Percentiles rank a stretch among this genome's conserved stretches.
phyloP scores from a whole-genome alignment of 139 green algal genomes.

The Raphidocelis subcapitata region DNA sequence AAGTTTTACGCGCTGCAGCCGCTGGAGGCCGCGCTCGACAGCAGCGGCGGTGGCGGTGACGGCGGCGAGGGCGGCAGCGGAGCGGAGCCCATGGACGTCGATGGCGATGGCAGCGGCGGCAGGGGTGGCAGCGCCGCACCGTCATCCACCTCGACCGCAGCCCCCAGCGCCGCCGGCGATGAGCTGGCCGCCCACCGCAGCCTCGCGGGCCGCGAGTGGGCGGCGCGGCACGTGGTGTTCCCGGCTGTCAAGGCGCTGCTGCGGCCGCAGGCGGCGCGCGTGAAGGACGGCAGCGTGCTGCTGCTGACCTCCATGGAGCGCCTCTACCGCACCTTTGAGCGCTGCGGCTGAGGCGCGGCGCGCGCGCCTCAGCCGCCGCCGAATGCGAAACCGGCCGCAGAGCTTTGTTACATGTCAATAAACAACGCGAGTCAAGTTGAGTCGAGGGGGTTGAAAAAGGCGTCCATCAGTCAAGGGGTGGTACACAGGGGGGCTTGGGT shows the following conservation, averaged over 20 bases:
- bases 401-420: too few species aligned
- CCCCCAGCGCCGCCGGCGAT: background rate
- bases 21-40: slow-evolving; percentile 9
- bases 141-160: background rate
- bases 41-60: background rate
- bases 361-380: too few species aligned
- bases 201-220: slow-evolving; percentile 11
- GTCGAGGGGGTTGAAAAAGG: too few species aligned
- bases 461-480: too few species aligned
- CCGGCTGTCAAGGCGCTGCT: slow-evolving; percentile 57
- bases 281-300: slow-evolving; percentile 69
- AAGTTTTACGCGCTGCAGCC: slow-evolving; percentile 61
- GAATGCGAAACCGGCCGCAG: too few species aligned
- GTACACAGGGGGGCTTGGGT: too few species aligned
- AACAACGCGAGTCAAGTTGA: too few species aligned
- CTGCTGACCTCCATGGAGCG: slow-evolving; percentile 85
- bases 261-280: slow-evolving; percentile 36
- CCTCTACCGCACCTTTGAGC: slow-evolving; percentile 92
- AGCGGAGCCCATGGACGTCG: slow-evolving; percentile 3
- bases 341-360: slow-evolving; percentile 77
- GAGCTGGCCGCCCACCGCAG: background rate
- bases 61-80: background rate
- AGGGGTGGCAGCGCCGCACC: background rate
- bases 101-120: background rate
- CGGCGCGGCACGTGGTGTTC: slow-evolving; percentile 58